phyloP scores from a whole-genome alignment of 169 alveolate genomes.

The Eimeria necatrix region DNA sequence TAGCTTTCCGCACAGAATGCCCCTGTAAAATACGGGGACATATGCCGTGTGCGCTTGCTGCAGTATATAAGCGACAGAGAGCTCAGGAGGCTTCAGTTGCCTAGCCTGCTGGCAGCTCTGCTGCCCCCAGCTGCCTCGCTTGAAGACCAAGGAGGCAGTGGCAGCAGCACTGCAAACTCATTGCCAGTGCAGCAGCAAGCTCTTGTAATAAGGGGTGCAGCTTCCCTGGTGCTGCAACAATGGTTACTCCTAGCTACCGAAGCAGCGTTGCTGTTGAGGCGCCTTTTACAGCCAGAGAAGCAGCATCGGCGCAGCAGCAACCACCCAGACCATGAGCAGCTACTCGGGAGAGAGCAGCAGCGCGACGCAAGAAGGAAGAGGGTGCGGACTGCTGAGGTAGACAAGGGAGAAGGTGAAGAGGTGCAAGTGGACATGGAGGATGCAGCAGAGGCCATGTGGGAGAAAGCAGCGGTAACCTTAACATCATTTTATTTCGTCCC shows the following conservation, averaged over 20 bases:
- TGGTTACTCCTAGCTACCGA: constrained; percentile 69
- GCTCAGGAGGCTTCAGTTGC: constrained; percentile 39
- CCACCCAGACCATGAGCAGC: constrained; percentile 5
- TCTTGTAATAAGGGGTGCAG: constrained; percentile 68
- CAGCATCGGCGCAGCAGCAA: constrained; percentile 40
- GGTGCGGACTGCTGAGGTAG: constrained; percentile 19
- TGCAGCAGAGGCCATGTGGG: constrained; percentile 61
- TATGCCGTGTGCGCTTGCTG: neutral
- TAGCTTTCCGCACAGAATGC: too few species aligned
- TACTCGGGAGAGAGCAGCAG: constrained; percentile 37
- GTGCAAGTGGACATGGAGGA: constrained; percentile 46
- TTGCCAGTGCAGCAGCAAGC: constrained; percentile 78
- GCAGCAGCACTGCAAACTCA: neutral
- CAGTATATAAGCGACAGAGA: constrained; percentile 65
- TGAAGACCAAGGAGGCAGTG: constrained; percentile 20
- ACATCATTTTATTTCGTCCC: neutral
- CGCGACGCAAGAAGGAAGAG: constrained; percentile 47
- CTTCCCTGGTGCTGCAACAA: constrained; percentile 69
- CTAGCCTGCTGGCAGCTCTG: constrained; percentile 27
- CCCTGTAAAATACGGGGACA: too few species aligned
- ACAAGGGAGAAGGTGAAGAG: neutral
- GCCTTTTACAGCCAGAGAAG: constrained; percentile 50
- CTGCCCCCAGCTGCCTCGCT: constrained; percentile 30
- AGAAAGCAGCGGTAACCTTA: constrained; percentile 14
- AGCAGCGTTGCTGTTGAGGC: constrained; percentile 53